Evolutionary conservation across 2,329 filamentous ascomycete genomes (phyloP).

Genomic region (Zarea fungicola): DNA sequence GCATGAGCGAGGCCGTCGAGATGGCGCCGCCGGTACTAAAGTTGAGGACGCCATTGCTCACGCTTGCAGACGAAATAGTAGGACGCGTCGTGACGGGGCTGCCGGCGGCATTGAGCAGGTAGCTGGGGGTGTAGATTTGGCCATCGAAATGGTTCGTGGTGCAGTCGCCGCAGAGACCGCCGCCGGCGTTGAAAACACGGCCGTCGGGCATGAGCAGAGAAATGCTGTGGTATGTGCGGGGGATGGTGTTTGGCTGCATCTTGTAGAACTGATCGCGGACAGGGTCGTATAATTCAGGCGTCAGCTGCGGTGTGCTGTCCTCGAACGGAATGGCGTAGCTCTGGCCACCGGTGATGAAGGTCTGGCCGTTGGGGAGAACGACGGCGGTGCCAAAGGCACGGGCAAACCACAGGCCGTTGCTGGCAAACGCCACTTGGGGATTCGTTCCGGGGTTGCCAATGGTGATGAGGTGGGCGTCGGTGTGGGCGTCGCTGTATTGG

Average conservation of each 20-base stretch:
- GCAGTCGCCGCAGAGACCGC: constrained; percentile 45
- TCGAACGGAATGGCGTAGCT: constrained; percentile 37
- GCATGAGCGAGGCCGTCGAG: constrained; percentile 34
- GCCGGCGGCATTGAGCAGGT: constrained; percentile 46
- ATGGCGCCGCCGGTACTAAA: constrained; percentile 22
- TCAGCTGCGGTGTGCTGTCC: constrained; percentile 35
- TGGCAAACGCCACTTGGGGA: background rate
- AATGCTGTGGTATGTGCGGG: constrained; percentile 46
- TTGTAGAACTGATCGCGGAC: constrained; percentile 33
- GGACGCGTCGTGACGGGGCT: constrained; percentile 35
- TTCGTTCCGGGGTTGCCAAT: constrained; percentile 27
- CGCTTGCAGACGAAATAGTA: constrained; percentile 29
- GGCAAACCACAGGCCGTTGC: constrained; percentile 27
- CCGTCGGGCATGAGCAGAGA: constrained; percentile 45
- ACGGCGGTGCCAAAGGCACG: constrained; percentile 43
- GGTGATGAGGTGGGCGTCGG: constrained; percentile 45
- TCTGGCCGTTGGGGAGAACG: constrained; percentile 42
- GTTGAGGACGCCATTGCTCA: constrained; percentile 24
- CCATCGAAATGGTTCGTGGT: constrained; percentile 47
- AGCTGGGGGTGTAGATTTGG: constrained; percentile 51
- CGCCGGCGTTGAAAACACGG: constrained; percentile 45
- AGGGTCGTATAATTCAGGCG: constrained; percentile 43
- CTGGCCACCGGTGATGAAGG: constrained; percentile 45
- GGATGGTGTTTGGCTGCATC: constrained; percentile 32
- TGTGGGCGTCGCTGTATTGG: constrained; percentile 34